Base-by-base conservation (phyloP, 2,329 filamentous ascomycete species). In the Aspergillus spinulosporus region DNA sequence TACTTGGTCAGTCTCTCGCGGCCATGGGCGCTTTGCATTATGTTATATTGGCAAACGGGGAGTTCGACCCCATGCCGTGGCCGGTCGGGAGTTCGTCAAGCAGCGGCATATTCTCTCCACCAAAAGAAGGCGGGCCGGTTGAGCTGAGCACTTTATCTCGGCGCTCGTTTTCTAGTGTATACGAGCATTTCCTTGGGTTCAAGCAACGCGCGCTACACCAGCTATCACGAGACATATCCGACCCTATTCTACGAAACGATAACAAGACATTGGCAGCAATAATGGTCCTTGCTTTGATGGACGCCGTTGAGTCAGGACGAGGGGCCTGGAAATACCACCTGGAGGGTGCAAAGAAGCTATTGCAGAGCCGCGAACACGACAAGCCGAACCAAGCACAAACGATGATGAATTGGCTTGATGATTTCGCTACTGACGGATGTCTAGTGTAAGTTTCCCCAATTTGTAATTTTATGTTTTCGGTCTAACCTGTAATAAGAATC, bases 271-370 rank as follows among this genome's bases (percentile, higher is more conserved):
- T 81, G 47, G 76, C 76, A 12, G 73, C 76, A 0, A 78, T 81
- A 28, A 69, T 81, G 15, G 68, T 81, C 4, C 76, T 82, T 55
- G 76, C 80, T 54, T 74, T 80, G 15, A 75, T 80, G 57, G 79
- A 80, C 53, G 68, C 80, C 4, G 73, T 82, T 4, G 78, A 80
- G 58, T 81, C 79, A 0, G 80, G 80, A 11, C 75, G 73, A 48
- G 78, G 78, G 8, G 75, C 78, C 34, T 82, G 80, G 79, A 80
- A 75, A 60, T 74, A 78, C 34, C 80, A 82, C 57, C 73, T 81
- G 48, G 77, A 79, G 57, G 80, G 80, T 5, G 79, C 78, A n/a
- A 76, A 77, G 59, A 75, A 73, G 53, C 68, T 81, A 15, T 72
- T 82, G 28, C 70, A 73, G 39, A 68, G 69, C 6, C 67, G 78